Conservation (phyloP, 129 eudicot species). For the Pseudognaphalium luteoalbum region DNA sequence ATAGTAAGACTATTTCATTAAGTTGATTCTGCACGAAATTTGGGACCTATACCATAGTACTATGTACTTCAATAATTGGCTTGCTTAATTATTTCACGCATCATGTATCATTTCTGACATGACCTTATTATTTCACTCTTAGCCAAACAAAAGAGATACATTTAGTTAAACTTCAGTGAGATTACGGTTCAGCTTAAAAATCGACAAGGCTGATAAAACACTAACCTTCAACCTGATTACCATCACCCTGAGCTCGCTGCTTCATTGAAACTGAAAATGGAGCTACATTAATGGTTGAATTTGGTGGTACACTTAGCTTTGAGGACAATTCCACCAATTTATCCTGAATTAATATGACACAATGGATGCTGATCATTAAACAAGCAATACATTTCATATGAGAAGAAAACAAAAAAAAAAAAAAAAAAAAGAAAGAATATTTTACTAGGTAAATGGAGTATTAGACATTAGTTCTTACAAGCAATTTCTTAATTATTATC, state of each 20-base stretch:
- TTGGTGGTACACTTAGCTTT: conserved; percentile 45
- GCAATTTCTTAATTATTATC: conserved; percentile 43
- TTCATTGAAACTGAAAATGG: conserved; percentile 48
- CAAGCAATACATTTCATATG: conserved; percentile 13
- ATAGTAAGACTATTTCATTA: too few relatives aligned
- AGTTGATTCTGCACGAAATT: not conserved
- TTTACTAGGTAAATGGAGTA: conserved; percentile 39
- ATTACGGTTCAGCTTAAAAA: too few relatives aligned
- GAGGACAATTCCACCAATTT: conserved; percentile 57
- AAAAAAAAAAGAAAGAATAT: conserved; percentile 1
- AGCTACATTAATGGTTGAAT: conserved; percentile 49
- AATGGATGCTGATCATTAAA: conserved; percentile 24
- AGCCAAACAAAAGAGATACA: not conserved
- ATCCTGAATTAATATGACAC: conserved; percentile 52
- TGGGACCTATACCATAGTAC: not conserved
- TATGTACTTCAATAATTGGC: not conserved
- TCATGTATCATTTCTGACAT: not conserved
- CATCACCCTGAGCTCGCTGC: conserved; percentile 45
- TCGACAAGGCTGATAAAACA: conserved; percentile 13
- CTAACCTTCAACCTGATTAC: conserved; percentile 61
- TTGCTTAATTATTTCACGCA: not conserved
- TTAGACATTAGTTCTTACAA: conserved; percentile 45
- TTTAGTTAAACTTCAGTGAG: not conserved
- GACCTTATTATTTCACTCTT: not conserved
- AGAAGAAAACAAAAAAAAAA: not conserved